Conservation (phyloP, 2,329 filamentous ascomycete species). For the Penicillium freii region DNA sequence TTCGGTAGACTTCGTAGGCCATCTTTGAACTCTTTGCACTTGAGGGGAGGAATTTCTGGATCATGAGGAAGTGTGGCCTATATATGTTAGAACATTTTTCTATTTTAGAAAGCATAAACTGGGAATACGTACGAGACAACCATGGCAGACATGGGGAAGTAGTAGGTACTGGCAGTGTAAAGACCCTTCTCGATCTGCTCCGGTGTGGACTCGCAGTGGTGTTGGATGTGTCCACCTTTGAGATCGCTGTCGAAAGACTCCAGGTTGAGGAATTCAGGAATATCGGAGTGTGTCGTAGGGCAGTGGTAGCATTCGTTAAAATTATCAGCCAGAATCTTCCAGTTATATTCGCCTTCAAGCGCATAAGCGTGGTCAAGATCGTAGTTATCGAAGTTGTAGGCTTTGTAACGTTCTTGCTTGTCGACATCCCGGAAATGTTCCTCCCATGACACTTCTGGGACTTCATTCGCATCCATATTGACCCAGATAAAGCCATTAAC, state of each 20-base stretch:
- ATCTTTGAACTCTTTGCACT: conserved; percentile 53
- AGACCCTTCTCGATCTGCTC: conserved; percentile 52
- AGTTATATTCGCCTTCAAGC: conserved; percentile 24
- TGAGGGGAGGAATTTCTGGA: conserved; percentile 61
- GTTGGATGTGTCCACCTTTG: conserved; percentile 51
- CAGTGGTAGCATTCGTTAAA: conserved; percentile 62
- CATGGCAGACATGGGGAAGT: conserved; percentile 34
- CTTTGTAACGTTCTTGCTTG: conserved; percentile 23
- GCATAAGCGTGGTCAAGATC: conserved; percentile 23
- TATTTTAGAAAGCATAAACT: too few species aligned
- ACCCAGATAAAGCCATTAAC: conserved; percentile 26
- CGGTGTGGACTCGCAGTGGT: conserved; percentile 49
- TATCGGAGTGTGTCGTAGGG: conserved; percentile 58
- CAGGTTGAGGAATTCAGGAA: conserved; percentile 57
- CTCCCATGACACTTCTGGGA: conserved; percentile 23
- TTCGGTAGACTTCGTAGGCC: conserved; percentile 63
- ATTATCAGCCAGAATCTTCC: conserved; percentile 26
- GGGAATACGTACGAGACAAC: conserved; percentile 31
- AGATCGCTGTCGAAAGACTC: conserved; percentile 55
- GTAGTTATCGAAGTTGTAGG: conserved; percentile 23
- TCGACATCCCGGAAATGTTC: conserved; percentile 23
- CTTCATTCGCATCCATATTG: conserved; percentile 24
- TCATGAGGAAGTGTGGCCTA: conserved; percentile 63
- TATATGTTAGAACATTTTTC: conserved; percentile 24
- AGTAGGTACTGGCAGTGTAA: conserved; percentile 36